Evolutionary conservation across 2,329 filamentous ascomycete genomes (phyloP), one percentile per base, ranked within the genome.

Genomic region (Cryoendolithus antarcticus): DNA sequence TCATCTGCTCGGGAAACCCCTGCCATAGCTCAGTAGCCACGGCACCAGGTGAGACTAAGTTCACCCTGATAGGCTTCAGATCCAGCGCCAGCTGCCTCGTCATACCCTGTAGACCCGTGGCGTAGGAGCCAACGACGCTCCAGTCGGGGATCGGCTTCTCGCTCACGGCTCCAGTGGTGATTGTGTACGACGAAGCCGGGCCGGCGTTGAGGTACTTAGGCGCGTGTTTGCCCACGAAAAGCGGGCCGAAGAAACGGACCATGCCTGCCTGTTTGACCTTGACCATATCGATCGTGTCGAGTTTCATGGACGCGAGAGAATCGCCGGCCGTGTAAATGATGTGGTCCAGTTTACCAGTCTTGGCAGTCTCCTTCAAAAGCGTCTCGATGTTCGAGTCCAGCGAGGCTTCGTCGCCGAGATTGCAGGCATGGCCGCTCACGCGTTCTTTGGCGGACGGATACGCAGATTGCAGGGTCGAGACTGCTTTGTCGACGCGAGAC

Each of bases 41-140:
- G 0, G 64, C 60, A 0, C 77, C 79, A 0, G 76, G 75, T 38
- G 59, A 62, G 1, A 82, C 72, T 1, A 70, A 52, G 51, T 83
- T 83, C 19, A 81, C 76, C 2, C 80, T 61, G 6, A 81, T 57
- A 0, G 79, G 79, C 45, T 67, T 69, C 40, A 84, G 51, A 49
- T 82, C 77, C 27, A 81, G 49, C 2, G 78, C 78, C 28, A 83
- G 58, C 3, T 64, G 68, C 2, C 71, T 63, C 2, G 65, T 63
- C 53, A 80, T 63, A 3, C 69, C 66, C 36, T 74, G 63, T 5
- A 74, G 45, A 0, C 68, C 75, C 0, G 70, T 66, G 0, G 65
- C 67, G 38, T 67, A 71, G 2, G 60, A 58, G 0, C 63, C 62
- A 1, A 74, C 46, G 12, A 75, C 58, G 3, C 60, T 58, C 70